A percentile compares a stretch with the other conserved stretches of the same genome.
phyloP scores from a whole-genome alignment of 345 rosid species.

The Sonneratia alba region DNA sequence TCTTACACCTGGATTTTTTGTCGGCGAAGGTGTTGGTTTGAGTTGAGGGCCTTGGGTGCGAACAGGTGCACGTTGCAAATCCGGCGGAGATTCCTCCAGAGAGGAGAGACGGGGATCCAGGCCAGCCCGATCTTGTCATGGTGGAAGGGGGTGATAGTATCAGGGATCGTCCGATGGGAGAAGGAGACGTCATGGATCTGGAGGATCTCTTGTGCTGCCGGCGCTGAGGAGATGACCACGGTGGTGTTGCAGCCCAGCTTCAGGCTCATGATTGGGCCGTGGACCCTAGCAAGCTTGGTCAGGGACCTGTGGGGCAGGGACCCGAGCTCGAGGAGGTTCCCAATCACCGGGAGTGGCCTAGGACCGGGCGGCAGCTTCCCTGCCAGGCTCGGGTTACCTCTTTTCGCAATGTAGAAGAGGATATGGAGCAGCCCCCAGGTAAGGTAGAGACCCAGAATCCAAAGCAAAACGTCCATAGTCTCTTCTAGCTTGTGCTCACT shows the following conservation, averaged over 20 bases:
- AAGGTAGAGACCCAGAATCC: conserved; percentile 1
- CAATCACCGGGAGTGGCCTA: conserved; percentile 14
- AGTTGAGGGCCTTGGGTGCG: conserved; percentile 14
- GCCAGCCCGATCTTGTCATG: conserved; percentile 8
- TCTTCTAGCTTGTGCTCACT: no score
- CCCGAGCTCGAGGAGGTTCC: conserved; percentile 21
- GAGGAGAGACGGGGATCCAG: conserved; percentile 12
- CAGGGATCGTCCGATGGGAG: conserved; percentile 8
- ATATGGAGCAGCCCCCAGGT: neutral
- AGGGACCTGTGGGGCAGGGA: conserved; percentile 15
- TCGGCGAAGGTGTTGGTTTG: conserved; percentile 8
- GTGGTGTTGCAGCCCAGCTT: conserved; percentile 16
- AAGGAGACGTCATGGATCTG: conserved; percentile 15
- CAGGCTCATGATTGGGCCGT: conserved; percentile 23
- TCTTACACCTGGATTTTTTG: conserved; percentile 8
- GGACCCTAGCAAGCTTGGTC: conserved; percentile 13
- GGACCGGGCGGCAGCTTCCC: conserved; percentile 23
- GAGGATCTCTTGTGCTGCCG: conserved; percentile 17
- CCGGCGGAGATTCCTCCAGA: conserved; percentile 18
- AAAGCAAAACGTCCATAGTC: neutral
- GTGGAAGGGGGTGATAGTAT: conserved; percentile 4
- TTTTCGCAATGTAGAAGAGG: neutral
- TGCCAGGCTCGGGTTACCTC: neutral
- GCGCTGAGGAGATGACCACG: conserved; percentile 14
- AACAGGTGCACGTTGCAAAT: conserved; percentile 12